phyloP scores from a whole-genome alignment of 306 rosid species.

The Ammopiptanthus mongolicus region DNA sequence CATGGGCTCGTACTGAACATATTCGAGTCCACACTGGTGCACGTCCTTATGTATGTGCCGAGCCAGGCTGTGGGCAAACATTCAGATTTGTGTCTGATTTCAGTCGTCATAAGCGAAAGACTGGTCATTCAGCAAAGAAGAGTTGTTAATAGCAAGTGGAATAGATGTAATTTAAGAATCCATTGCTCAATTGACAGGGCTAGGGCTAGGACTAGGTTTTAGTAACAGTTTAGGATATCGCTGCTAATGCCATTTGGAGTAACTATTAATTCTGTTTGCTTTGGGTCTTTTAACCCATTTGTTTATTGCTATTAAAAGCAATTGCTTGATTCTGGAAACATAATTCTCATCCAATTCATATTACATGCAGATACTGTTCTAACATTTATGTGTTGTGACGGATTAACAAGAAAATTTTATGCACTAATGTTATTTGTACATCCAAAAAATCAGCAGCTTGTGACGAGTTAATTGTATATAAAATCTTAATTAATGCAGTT shows the following conservation, averaged over 20 bases:
- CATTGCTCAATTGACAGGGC: slow-evolving; percentile 57
- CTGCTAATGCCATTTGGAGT: slow-evolving; percentile 64
- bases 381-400: background rate
- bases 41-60: slow-evolving; percentile 85
- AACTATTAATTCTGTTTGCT: slow-evolving; percentile 55
- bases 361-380: slow-evolving; percentile 35
- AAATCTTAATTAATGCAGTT: no score
- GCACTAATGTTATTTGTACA: no score
- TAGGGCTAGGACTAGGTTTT: slow-evolving; percentile 63
- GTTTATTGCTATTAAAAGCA: slow-evolving; percentile 59
- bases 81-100: slow-evolving; percentile 96
- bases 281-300: slow-evolving; percentile 49
- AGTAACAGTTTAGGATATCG: slow-evolving; percentile 54
- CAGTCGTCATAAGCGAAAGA: slow-evolving; percentile 99
- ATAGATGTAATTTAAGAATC: slow-evolving; percentile 34
- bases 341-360: slow-evolving; percentile 31
- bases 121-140: slow-evolving; percentile 88
- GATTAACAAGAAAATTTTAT: no score
- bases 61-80: slow-evolving; percentile 88
- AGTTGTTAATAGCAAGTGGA: slow-evolving; percentile 37
- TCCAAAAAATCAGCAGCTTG: no score
- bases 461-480: no score
- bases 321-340: slow-evolving; percentile 60
- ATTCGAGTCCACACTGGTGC: slow-evolving; percentile 96
- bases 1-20: slow-evolving; percentile 99